Percentiles rank a stretch among this genome's conserved stretches.
Conservation (phyloP, 164 flowering plant genomes). For the Platanus orientalis region DNA sequence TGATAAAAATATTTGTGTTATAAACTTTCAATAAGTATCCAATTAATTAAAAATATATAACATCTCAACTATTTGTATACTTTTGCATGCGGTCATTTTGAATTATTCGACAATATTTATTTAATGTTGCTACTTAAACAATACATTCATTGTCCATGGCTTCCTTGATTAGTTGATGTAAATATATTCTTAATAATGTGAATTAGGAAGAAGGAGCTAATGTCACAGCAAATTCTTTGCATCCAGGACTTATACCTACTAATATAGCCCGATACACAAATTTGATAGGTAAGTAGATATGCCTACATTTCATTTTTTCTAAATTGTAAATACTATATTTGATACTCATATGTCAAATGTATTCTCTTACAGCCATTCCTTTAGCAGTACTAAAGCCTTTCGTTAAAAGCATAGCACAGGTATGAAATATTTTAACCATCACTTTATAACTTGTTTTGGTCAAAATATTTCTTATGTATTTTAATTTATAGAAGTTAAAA, state of each 20-base stretch:
- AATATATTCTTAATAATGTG: neutral
- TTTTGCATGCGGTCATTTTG: too few species aligned
- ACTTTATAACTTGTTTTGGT: too few species aligned
- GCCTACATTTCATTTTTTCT: neutral
- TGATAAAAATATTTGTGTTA: too few species aligned
- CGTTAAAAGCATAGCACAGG: neutral
- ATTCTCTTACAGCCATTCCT: neutral
- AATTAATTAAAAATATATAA: too few species aligned
- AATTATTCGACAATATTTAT: too few species aligned
- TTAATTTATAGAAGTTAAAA: too few species aligned
- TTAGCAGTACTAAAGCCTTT: neutral
- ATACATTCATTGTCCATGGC: too few species aligned
- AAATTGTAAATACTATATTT: neutral
- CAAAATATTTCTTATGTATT: too few species aligned
- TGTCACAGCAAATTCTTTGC: slow-evolving; percentile 28
- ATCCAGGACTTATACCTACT: slow-evolving; percentile 24
- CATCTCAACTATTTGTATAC: too few species aligned
- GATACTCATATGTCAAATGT: neutral
- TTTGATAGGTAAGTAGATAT: slow-evolving; percentile 3
- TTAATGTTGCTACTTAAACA: too few species aligned
- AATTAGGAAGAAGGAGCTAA: slow-evolving; percentile 23
- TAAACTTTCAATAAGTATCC: too few species aligned
- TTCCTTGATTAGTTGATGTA: neutral
- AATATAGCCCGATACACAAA: slow-evolving; percentile 12
- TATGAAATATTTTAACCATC: neutral